phyloP scores from a whole-genome alignment of 768 basidiomycete species.

The Macrolepiota fuliginosa region DNA sequence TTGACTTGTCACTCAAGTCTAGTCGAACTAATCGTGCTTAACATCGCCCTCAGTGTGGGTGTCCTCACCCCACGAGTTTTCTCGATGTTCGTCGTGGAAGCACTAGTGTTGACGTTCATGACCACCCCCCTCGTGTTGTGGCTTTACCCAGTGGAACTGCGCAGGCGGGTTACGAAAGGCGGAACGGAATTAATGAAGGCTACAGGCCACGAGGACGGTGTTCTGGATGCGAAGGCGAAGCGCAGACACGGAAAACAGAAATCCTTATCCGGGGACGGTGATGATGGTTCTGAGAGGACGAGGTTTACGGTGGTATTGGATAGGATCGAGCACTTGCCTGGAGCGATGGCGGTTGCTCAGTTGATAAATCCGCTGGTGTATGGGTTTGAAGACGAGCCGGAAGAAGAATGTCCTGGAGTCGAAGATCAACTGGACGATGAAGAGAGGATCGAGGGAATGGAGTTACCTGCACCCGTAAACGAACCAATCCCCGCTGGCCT shows the following conservation, averaged over 20 bases:
- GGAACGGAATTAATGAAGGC: slow-evolving; percentile 49
- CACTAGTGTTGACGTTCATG: slow-evolving; percentile 79
- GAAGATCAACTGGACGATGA: not conserved
- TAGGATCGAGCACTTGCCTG: slow-evolving; percentile 84
- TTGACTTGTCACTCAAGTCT: slow-evolving; percentile 40
- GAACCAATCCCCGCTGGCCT: not conserved
- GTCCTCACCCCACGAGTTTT: slow-evolving; percentile 80
- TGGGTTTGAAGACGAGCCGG: slow-evolving; percentile 3
- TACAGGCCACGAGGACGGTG: slow-evolving; percentile 32
- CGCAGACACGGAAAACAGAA: not conserved
- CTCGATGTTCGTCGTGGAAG: slow-evolving; percentile 93
- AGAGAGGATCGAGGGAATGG: not conserved
- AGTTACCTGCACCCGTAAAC: not conserved
- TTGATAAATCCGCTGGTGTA: slow-evolving; percentile 54
- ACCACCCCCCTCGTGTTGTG: slow-evolving; percentile 73
- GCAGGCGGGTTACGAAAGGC: slow-evolving; percentile 43
- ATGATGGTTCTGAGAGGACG: slow-evolving; percentile 34
- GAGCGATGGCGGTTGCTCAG: slow-evolving; percentile 88
- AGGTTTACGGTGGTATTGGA: slow-evolving; percentile 87
- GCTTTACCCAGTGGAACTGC: slow-evolving; percentile 65
- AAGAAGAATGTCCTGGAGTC: not conserved
- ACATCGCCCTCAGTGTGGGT: slow-evolving; percentile 81
- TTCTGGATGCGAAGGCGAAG: slow-evolving; percentile 11
- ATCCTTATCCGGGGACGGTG: not conserved
- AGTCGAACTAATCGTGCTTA: slow-evolving; percentile 93